A percentile compares a stretch with the other conserved stretches of the same genome.
phyloP scores from a whole-genome alignment of 23 red algal genomes.

The Gracilaria domingensis region DNA sequence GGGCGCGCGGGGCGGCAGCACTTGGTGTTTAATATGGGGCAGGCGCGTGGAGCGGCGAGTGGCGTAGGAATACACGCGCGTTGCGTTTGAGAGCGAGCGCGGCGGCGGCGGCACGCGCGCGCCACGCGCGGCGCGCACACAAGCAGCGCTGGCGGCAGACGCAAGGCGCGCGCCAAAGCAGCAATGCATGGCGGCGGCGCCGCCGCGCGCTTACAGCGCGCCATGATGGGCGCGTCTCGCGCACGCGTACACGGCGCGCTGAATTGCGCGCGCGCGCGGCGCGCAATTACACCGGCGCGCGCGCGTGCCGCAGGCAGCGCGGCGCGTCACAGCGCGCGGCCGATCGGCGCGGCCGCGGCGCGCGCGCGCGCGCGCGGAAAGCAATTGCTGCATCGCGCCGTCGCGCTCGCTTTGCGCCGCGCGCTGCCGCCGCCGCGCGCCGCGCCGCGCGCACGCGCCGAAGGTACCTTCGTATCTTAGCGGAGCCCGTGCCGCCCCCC shows the following conservation, averaged over 20 bases:
- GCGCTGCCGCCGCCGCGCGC: background rate
- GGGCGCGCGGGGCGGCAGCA: no score
- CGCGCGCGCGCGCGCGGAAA: background rate
- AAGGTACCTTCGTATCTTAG: no score
- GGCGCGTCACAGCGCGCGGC: background rate
- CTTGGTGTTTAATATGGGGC: background rate
- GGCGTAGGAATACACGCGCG: no score
- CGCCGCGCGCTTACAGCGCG: background rate
- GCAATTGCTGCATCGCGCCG: background rate
- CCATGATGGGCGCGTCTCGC: background rate
- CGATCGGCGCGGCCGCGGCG: no score
- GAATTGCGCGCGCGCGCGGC: background rate
- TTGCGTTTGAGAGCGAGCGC: background rate
- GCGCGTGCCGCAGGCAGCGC: background rate
- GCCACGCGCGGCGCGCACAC: background rate
- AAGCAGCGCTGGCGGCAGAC: background rate
- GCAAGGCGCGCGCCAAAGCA: background rate
- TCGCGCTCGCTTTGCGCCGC: background rate
- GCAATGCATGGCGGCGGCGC: constrained; percentile 7
- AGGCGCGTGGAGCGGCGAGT: background rate
- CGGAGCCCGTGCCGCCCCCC: no score
- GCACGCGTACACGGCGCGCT: constrained; percentile 4
- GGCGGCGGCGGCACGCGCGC: background rate
- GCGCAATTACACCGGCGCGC: background rate
- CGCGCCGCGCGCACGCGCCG: background rate